Conservation (phyloP, 176 grass and related monocot genomes). For the Oryza rufipogon region DNA sequence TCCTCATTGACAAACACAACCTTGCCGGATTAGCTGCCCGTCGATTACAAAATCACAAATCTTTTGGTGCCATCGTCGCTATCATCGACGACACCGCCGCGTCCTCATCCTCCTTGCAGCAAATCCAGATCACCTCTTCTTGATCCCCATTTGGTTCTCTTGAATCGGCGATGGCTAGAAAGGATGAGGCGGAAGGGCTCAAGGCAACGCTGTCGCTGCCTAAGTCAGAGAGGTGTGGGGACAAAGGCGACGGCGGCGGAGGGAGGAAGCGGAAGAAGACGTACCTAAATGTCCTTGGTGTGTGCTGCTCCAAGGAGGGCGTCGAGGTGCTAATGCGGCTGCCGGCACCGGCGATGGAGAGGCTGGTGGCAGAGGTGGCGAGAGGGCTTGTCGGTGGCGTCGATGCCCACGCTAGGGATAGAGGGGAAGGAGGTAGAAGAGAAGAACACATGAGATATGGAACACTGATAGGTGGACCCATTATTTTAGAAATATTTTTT, state of each 20-base stretch:
- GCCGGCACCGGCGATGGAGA: too few species aligned
- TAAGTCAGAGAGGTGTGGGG: neutral
- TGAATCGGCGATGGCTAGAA: neutral
- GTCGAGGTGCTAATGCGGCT: too few species aligned
- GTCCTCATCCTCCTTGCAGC: neutral
- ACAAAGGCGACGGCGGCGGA: neutral
- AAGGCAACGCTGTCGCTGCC: conserved; percentile 9
- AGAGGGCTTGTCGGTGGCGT: too few species aligned
- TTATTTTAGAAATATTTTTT: too few species aligned
- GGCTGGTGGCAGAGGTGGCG: too few species aligned
- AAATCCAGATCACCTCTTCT: neutral
- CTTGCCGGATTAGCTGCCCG: neutral
- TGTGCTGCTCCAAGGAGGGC: conserved; percentile 75
- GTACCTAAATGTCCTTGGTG: conserved; percentile 75
- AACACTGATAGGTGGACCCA: too few species aligned
- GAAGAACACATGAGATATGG: too few species aligned
- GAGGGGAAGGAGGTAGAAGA: too few species aligned
- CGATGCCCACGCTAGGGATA: too few species aligned
- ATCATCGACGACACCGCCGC: neutral
- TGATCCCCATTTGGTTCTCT: neutral
- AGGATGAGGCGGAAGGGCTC: neutral
- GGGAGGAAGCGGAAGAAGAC: conserved; percentile 52
- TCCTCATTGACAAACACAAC: neutral
- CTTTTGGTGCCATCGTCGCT: neutral
- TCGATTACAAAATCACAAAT: neutral